A percentile compares a stretch with the other conserved stretches of the same genome.
Conservation (phyloP, 2,329 filamentous ascomycete genomes). For the Ceratocystis colombiana region DNA sequence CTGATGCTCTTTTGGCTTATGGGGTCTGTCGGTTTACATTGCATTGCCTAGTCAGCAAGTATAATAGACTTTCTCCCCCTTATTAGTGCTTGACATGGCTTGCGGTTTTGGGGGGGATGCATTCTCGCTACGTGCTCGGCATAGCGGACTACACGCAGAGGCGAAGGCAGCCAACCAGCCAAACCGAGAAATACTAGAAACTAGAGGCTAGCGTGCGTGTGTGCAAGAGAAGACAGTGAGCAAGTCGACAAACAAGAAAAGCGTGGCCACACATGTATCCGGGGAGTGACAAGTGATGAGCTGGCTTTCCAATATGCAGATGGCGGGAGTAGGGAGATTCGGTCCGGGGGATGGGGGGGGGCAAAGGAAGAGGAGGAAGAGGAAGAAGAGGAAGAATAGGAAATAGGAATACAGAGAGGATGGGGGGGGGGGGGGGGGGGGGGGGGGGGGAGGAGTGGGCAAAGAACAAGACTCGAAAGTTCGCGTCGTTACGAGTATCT, state of each 20-base stretch:
- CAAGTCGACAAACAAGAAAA: neutral
- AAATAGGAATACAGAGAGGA: neutral
- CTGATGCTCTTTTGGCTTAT: neutral
- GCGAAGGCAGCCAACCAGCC: neutral
- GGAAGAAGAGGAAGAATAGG: neutral
- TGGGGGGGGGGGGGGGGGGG: too few species aligned
- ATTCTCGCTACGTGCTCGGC: neutral
- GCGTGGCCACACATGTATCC: conserved; percentile 8
- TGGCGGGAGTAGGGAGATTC: neutral
- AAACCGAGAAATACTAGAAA: neutral
- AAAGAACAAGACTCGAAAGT: too few species aligned
- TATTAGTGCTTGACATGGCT: neutral
- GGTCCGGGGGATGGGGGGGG: neutral
- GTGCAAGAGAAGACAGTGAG: neutral
- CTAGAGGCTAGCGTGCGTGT: neutral
- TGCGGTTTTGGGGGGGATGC: neutral
- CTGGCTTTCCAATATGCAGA: neutral
- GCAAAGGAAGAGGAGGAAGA: neutral
- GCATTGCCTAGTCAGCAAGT: neutral
- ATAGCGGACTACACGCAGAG: neutral
- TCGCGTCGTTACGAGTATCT: too few species aligned
- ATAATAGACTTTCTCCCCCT: neutral
- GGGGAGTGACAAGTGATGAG: neutral
- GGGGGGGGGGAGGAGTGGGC: too few species aligned
- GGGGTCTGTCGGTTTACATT: neutral